Evolutionary conservation across 2,329 filamentous ascomycete genomes (phyloP).

Genomic region (Alternaria panax): DNA sequence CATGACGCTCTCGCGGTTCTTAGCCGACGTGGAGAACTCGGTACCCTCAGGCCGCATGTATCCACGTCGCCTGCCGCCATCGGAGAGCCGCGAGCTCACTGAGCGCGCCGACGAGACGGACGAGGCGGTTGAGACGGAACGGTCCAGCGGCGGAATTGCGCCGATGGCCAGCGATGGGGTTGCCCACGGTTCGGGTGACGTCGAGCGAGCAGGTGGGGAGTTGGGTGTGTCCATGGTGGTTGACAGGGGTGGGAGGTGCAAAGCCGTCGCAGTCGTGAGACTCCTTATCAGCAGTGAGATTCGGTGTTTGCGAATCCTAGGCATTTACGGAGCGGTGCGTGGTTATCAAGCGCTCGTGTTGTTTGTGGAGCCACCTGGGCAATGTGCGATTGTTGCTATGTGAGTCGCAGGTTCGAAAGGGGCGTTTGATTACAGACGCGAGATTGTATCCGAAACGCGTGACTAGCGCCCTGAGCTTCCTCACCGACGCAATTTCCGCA

Average conservation of each 20-base stretch:
- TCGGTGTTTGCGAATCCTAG: constrained; percentile 23
- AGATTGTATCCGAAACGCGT: constrained; percentile 36
- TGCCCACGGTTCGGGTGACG: constrained; percentile 70
- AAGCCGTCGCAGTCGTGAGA: constrained; percentile 19
- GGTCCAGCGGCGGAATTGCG: constrained; percentile 65
- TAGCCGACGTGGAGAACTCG: constrained; percentile 88
- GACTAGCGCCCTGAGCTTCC: constrained; percentile 25
- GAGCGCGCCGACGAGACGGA: constrained; percentile 64
- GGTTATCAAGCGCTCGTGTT: constrained; percentile 14
- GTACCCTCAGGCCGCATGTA: constrained; percentile 89
- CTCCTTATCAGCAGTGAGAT: constrained; percentile 21
- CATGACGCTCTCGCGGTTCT: constrained; percentile 91
- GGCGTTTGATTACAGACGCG: constrained; percentile 37
- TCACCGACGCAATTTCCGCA: constrained; percentile 15
- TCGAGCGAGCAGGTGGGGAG: constrained; percentile 52
- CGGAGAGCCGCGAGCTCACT: constrained; percentile 63
- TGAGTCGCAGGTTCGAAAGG: constrained; percentile 20
- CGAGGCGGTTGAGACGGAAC: constrained; percentile 69
- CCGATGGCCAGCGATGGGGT: constrained; percentile 70
- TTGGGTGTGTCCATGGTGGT: constrained; percentile 46
- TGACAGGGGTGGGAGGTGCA: constrained; percentile 22
- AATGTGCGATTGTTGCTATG: constrained; percentile 37
- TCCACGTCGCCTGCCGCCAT: constrained; percentile 69
- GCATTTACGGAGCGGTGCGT: constrained; percentile 16
- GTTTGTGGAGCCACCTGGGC: constrained; percentile 26